phyloP scores from a whole-genome alignment of 2,329 filamentous ascomycete species.

The Sphaerulina populicola region DNA sequence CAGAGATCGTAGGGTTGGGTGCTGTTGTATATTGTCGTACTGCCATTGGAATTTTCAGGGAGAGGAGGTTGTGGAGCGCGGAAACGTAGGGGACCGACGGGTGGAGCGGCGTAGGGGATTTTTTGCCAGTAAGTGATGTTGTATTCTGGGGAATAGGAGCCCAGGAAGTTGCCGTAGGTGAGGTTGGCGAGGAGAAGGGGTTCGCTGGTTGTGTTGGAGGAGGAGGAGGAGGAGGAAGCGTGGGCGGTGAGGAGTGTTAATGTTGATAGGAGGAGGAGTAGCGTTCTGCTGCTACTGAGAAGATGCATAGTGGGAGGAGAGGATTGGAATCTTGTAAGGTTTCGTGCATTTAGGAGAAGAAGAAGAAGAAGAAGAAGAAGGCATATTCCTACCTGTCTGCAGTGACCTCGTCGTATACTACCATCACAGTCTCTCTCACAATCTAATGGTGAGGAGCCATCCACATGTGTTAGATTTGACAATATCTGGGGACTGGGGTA shows the following conservation, averaged over 20 bases:
- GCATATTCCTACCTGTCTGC: too few species aligned
- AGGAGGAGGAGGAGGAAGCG: neutral
- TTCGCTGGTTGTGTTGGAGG: neutral
- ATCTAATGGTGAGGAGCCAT: too few species aligned
- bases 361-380: too few species aligned
- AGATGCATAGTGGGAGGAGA: too few species aligned
- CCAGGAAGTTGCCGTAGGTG: slow-evolving; percentile 21
- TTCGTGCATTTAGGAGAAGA: too few species aligned
- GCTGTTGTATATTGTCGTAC: slow-evolving; percentile 43
- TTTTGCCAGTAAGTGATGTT: slow-evolving; percentile 36
- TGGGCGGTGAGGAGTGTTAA: neutral
- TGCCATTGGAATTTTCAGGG: slow-evolving; percentile 5
- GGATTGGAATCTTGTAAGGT: too few species aligned
- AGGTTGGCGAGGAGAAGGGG: slow-evolving; percentile 5
- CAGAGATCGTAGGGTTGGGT: slow-evolving; percentile 37
- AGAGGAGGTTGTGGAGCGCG: slow-evolving; percentile 51
- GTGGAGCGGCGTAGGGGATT: slow-evolving; percentile 48
- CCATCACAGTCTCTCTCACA: too few species aligned
- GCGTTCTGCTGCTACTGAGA: too few species aligned
- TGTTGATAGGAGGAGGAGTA: too few species aligned
- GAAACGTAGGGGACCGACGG: slow-evolving; percentile 51
- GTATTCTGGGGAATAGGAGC: slow-evolving; percentile 17
- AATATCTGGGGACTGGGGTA: too few species aligned
- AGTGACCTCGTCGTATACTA: too few species aligned
- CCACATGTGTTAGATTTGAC: too few species aligned